phyloP scores from a whole-genome alignment of 306 rosid genomes.

The Mimosa pudica region DNA sequence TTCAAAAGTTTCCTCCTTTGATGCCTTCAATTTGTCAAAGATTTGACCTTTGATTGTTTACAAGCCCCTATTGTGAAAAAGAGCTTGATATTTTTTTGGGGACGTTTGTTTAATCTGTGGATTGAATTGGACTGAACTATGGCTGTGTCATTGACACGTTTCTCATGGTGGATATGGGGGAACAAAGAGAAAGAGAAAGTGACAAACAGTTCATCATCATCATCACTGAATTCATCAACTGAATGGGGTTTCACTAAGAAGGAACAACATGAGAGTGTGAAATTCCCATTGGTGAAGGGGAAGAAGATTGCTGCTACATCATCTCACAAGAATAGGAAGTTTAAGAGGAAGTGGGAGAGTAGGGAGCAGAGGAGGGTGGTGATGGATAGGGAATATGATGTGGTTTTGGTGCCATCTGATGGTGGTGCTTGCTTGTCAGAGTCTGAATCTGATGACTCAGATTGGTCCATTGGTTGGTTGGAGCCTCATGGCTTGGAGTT shows the following conservation, averaged over 20 bases:
- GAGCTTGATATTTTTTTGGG: neutral
- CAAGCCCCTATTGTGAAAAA: neutral
- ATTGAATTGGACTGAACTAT: constrained; percentile 31
- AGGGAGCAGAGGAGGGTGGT: constrained; percentile 60
- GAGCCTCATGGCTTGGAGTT: constrained; percentile 81
- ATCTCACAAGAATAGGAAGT: constrained; percentile 52
- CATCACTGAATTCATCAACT: constrained; percentile 49
- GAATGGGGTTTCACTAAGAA: constrained; percentile 47
- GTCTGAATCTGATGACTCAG: constrained; percentile 73
- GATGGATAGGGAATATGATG: constrained; percentile 60
- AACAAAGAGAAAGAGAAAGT: constrained; percentile 60
- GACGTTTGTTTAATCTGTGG: too few species aligned
- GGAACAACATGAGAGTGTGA: constrained; percentile 55
- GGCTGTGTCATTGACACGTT: constrained; percentile 67
- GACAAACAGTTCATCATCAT: constrained; percentile 41
- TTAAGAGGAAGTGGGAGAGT: constrained; percentile 56
- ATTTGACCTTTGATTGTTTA: neutral
- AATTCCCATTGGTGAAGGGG: constrained; percentile 49
- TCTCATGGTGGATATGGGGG: constrained; percentile 66
- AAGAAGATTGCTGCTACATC: constrained; percentile 39
- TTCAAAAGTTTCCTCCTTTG: constrained; percentile 4
- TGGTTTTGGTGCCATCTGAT: constrained; percentile 68
- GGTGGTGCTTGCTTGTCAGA: constrained; percentile 60
- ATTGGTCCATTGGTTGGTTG: constrained; percentile 85
- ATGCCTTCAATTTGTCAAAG: constrained; percentile 10